Percentiles rank a stretch among this genome's conserved stretches.
These are phyloP conservation scores for Chalaropsis thielavioides DNA, from an alignment of 2,329 filamentous ascomycete genomes.

Conservation along the genomic window DNA sequence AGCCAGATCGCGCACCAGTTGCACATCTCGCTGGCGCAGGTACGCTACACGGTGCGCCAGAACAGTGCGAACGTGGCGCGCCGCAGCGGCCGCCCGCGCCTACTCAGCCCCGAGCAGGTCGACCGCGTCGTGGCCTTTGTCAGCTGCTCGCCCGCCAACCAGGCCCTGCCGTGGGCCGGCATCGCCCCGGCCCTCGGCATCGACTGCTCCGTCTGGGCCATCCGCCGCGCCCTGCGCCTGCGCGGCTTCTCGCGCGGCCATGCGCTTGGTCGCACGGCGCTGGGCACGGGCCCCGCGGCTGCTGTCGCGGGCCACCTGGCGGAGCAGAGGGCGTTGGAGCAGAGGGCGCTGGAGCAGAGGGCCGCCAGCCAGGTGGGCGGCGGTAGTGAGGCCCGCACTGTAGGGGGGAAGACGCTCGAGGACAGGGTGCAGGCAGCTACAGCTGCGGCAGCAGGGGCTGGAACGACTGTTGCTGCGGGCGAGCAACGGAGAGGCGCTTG, in stretches of 20 bases:
- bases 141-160: conserved; percentile 8
- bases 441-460: not conserved
- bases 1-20: conserved; percentile 15
- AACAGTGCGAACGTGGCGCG: conserved; percentile 13
- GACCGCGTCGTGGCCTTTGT: conserved; percentile 17
- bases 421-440: not conserved
- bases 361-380: not conserved
- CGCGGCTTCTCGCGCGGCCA: conserved; percentile 15
- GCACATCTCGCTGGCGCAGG: conserved; percentile 14
- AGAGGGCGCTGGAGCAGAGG: not conserved
- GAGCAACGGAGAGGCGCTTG: not conserved
- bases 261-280: conserved; percentile 10
- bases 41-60: conserved; percentile 16
- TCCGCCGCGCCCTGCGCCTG: conserved; percentile 12
- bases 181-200: conserved; percentile 16
- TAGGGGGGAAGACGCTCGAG: not conserved
- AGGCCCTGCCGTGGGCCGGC: conserved; percentile 16
- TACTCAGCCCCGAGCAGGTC: conserved; percentile 15
- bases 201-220: conserved; percentile 14
- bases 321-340: not conserved
- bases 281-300: not conserved
- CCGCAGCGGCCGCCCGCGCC: conserved; percentile 15
- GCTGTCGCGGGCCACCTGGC: not conserved
- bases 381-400: not conserved
- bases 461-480: not conserved